Base-by-base conservation (phyloP, 1,284 basidiomycete genomes). In the Microbotryum lychnidis-dioicae region DNA sequence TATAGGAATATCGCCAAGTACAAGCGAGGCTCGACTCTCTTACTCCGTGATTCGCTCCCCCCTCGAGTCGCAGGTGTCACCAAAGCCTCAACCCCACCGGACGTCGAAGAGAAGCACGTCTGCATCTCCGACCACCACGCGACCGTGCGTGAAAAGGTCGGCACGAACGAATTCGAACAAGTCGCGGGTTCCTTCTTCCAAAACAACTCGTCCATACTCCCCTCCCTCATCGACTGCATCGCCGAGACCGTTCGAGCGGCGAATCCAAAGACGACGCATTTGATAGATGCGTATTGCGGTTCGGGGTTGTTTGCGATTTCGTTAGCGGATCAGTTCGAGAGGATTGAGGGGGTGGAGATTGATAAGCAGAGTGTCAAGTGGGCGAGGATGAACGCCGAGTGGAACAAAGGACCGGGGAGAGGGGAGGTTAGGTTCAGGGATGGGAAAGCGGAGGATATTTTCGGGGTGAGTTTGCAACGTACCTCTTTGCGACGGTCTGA, bases 151-250 rank as follows among this genome's bases (percentile, higher is more conserved):
- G 93, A 97, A 75, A 83, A 83, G 50, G 90, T 97, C 18, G 90
- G 88, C 4, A 77, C 82, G 59, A 85, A 80, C 75, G 77, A 87
- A 54, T 97, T 98, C 75, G 86, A 93, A 71, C 97, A 93, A 75
- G 91, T 89, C 1, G 85, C 57, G 1, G 57, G 56, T 23, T 86
- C 87, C 6, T 97, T 97, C 79, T 97, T 97, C 81, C 94, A 98
- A 75, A 97, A 97, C 80, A 98, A 98, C 80, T 94, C 94, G 74
- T 85, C 87, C 21, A 89, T 97, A 57, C 83, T 98, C 20, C 80
- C 85, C 9, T 84, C 88, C 0, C 81, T 98, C 54, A 87, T 90
- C 9, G 76, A 82, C 62, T 91, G 93, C 76, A 89, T 96, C 60
- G 82, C 82, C 58, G 80, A 85, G 48, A 83, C 86, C 52, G 84